Evolutionary conservation across 306 rosid species (phyloP).

Genomic region (Myrica gale): DNA sequence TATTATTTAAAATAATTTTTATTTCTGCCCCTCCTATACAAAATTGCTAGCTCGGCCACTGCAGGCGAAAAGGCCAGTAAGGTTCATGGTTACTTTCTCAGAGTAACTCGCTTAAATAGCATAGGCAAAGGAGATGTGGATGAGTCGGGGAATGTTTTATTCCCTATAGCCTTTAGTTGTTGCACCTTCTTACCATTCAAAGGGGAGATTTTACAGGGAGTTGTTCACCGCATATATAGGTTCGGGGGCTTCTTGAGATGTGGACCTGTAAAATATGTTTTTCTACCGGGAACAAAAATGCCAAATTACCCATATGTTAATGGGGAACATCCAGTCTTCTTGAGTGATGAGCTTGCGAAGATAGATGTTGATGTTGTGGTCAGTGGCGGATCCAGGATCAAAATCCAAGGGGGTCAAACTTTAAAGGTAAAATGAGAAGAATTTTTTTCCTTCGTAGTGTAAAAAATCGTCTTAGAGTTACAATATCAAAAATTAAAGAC

Average conservation of each 20-base stretch:
- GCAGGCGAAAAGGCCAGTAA: slow-evolving; percentile 40
- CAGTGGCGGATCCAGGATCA: too few species aligned
- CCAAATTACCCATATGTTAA: slow-evolving; percentile 30
- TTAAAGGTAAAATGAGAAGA: too few species aligned
- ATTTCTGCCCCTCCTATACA: too few species aligned
- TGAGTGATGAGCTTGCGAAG: slow-evolving; percentile 27
- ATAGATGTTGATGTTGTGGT: slow-evolving; percentile 33
- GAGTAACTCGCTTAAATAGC: slow-evolving; percentile 39
- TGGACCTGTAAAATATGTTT: slow-evolving; percentile 44
- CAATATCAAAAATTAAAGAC: too few species aligned
- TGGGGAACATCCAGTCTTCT: slow-evolving; percentile 31
- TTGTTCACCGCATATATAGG: slow-evolving; percentile 23
- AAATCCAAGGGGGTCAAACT: too few species aligned
- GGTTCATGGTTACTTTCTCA: slow-evolving; percentile 45
- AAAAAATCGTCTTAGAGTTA: too few species aligned
- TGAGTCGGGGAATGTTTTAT: slow-evolving; percentile 21
- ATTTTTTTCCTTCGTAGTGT: too few species aligned
- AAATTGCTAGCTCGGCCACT: too few species aligned
- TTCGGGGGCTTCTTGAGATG: slow-evolving; percentile 44
- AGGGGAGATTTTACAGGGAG: slow-evolving; percentile 48
- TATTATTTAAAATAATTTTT: too few species aligned
- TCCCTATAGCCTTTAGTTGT: slow-evolving; percentile 42
- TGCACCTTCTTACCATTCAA: slow-evolving; percentile 37
- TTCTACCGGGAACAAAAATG: slow-evolving; percentile 40
- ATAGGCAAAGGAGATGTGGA: slow-evolving; percentile 26